Conservation (phyloP, 2,329 filamentous ascomycete species). For the Stagonosporopsis chrysanthemi region DNA sequence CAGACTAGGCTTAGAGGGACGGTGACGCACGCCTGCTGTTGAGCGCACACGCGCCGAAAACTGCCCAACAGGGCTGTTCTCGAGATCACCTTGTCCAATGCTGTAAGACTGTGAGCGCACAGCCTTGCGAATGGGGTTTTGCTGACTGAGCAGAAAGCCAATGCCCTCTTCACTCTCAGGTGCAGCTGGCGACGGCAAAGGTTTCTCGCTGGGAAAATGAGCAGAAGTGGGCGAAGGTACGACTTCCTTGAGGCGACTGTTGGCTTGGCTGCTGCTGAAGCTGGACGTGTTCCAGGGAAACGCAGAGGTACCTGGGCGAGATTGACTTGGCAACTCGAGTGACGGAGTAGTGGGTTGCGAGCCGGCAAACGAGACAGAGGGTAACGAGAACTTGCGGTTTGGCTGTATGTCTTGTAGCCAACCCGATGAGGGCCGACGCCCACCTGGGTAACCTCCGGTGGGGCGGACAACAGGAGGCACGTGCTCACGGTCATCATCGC, state of each 20-base stretch:
- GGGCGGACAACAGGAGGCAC: slow-evolving; percentile 34
- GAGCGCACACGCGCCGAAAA: slow-evolving; percentile 59
- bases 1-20: slow-evolving; percentile 80
- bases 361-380: slow-evolving; percentile 71
- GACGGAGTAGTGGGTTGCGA: slow-evolving; percentile 85
- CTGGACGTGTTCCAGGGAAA: slow-evolving; percentile 54
- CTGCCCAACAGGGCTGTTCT: slow-evolving; percentile 53
- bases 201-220: slow-evolving; percentile 30
- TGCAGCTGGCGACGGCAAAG: slow-evolving; percentile 38
- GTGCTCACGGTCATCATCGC: slow-evolving; percentile 85
- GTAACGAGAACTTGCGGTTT: slow-evolving; percentile 76
- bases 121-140: slow-evolving; percentile 86
- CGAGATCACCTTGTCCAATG: slow-evolving; percentile 81
- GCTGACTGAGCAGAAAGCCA: slow-evolving; percentile 42
- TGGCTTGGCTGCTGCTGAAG: slow-evolving; percentile 35
- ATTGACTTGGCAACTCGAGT: slow-evolving; percentile 62
- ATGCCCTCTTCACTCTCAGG: slow-evolving; percentile 59
- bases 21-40: slow-evolving; percentile 67
- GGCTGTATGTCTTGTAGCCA: slow-evolving; percentile 85
- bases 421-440: slow-evolving; percentile 48
- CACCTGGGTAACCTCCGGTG: slow-evolving; percentile 32
- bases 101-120: slow-evolving; percentile 97
- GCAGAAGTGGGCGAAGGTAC: slow-evolving; percentile 46
- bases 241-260: slow-evolving; percentile 43
- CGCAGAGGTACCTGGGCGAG: slow-evolving; percentile 51